Conservation (phyloP, 768 basidiomycete genomes). For the Phanerodontia chrysosporium region DNA sequence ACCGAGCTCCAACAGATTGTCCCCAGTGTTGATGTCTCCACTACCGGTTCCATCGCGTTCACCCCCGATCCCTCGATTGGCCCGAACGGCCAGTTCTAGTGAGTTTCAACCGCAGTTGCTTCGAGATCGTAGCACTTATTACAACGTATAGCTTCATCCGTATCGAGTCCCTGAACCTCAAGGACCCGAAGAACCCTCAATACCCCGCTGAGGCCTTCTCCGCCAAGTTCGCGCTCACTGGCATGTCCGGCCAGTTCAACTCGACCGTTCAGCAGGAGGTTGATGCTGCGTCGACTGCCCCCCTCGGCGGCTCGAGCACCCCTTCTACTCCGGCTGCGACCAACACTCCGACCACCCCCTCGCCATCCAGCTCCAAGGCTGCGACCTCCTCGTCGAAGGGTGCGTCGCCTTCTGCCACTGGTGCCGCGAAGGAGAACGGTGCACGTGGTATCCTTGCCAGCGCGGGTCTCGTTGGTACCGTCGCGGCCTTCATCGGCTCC, state of each 20-base stretch:
- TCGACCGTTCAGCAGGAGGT: conserved; percentile 52
- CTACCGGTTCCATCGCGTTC: conserved; percentile 32
- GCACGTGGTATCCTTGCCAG: conserved; percentile 9
- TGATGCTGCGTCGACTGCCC: conserved; percentile 54
- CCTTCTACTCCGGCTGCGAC: conserved; percentile 22
- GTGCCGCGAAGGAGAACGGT: conserved; percentile 6
- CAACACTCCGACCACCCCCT: neutral
- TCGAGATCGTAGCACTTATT: neutral
- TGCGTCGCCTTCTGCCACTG: conserved; percentile 12
- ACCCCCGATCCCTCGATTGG: conserved; percentile 10
- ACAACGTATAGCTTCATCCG: conserved; percentile 63
- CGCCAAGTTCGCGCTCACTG: conserved; percentile 55
- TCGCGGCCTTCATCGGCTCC: conserved; percentile 8
- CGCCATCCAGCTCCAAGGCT: conserved; percentile 1
- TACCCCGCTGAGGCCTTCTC: conserved; percentile 72
- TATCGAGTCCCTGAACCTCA: conserved; percentile 53
- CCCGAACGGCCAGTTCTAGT: conserved; percentile 9
- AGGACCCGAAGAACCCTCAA: conserved; percentile 46
- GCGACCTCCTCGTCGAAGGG: conserved; percentile 4
- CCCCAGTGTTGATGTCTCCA: conserved; percentile 47
- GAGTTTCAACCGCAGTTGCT: neutral
- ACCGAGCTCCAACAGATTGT: conserved; percentile 53
- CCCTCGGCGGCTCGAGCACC: conserved; percentile 39
- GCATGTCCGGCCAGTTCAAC: conserved; percentile 73
- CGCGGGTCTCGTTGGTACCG: conserved; percentile 9